These are phyloP conservation scores for Cladosporium sp. DNA, from an alignment of 2,329 filamentous ascomycete species.

Conservation along the genomic window DNA sequence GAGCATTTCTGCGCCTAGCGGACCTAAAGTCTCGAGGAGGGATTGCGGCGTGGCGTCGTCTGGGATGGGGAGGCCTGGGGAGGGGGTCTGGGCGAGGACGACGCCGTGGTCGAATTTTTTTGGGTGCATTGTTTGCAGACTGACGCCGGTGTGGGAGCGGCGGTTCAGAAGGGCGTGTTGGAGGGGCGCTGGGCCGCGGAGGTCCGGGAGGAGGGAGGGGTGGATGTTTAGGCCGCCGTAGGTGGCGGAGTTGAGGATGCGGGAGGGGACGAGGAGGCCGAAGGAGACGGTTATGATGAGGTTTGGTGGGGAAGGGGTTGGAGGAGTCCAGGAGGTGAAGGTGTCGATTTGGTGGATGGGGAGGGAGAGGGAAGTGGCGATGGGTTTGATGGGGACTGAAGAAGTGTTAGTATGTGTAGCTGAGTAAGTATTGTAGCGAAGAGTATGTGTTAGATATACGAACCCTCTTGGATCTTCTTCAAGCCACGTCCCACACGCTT, in stretches of 20 bases:
- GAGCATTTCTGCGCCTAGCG: conserved; percentile 70
- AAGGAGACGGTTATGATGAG: conserved; percentile 92
- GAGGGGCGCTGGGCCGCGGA: conserved; percentile 83
- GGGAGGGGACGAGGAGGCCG: conserved; percentile 80
- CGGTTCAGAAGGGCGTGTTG: conserved; percentile 76
- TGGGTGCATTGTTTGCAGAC: conserved; percentile 82
- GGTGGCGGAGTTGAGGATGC: conserved; percentile 68
- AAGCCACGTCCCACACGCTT: conserved; percentile 77
- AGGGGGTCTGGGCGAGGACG: conserved; percentile 63
- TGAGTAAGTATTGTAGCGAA: conserved; percentile 22
- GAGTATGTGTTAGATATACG: conserved; percentile 23
- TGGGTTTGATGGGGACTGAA: conserved; percentile 70
- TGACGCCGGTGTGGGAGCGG: conserved; percentile 68
- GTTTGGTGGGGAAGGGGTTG: conserved; percentile 56
- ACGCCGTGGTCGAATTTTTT: conserved; percentile 75
- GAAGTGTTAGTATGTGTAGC: neutral
- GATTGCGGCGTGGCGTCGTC: conserved; percentile 49
- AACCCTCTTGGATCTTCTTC: conserved; percentile 68
- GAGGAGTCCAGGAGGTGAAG: conserved; percentile 79
- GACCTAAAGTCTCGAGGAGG: conserved; percentile 60
- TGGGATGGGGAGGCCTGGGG: conserved; percentile 57
- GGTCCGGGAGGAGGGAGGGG: conserved; percentile 76
- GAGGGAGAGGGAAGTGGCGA: conserved; percentile 66
- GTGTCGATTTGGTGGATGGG: conserved; percentile 75
- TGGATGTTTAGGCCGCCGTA: conserved; percentile 94